Evolutionary conservation across 805 yeast species (phyloP), one percentile per base, ranked within the genome.

Genomic region (Candida rishiriensis): DNA sequence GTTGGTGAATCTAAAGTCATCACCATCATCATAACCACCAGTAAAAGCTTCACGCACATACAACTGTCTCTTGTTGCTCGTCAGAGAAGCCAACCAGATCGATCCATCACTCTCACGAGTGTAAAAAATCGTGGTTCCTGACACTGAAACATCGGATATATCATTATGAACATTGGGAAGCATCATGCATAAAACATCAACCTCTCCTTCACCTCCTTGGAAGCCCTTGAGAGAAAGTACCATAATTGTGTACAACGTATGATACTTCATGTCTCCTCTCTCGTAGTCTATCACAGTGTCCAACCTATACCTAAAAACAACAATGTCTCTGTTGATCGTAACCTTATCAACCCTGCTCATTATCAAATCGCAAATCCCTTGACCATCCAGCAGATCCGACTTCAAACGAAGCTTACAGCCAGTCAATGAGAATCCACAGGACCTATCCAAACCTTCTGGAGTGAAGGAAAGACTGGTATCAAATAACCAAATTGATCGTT

Each of bases 41-140:
- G n/a, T 21, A 7, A 21, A 21, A 4, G 26, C 7, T 17, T n/a
- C 17, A 16, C 15, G 3, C 5, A 16, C 28, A 26, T 42, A 46
- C 33, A 32, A 35, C 33, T 41, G 36, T 14, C 44, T 39, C 10
- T 32, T 40, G 14, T 32, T 16, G 36, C 49, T 49, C n/a, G 34
- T 39, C 28, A 49, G 18, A 2, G 49, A 46, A 9, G 44, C 42
- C 29, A 41, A 42, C 49, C 49, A 49, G 10, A 49, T 16, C 8
- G 46, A 34, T 11, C 46, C 46, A 37, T 41, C 42, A 9, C 17
- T 17, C n/a, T 35, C 17, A 18, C 50, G 41, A 7, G 39, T 32
- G 41, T 46, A 49, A 13, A 43, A 38, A 7, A 45, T 34, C 2
- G 49, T 49, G n/a, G 30, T 41, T 29, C 49, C 50, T 3, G 42